Base-by-base conservation (phyloP, 805 yeast genomes). In the Candida patagonica region DNA sequence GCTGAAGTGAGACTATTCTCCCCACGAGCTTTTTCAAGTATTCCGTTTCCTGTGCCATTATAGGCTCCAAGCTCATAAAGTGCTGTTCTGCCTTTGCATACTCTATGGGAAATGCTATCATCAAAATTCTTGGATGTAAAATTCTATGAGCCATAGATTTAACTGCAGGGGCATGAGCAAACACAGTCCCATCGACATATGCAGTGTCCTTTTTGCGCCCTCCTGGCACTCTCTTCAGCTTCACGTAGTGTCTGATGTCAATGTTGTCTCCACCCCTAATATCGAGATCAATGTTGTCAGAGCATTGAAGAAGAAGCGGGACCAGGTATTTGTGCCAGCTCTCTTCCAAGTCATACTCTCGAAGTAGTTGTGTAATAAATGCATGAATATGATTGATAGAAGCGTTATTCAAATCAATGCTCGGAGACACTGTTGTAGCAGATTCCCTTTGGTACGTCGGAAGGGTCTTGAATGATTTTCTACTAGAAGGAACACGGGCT, bases 61-160 rank as follows among this genome's bases (percentile, higher is more conserved):
- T 79, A 1, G 94, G 82, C 42, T 85, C 82, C 41, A 88, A 64
- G 53, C 94, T 82, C 59, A 86, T 76, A 43, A 86, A 80, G 45
- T 78, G 84, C 48, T 81, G 86, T 2, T 46, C 52, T 30, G 75
- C 77, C 44, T 80, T 76, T 43, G 78, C 67, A 49, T 86, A 92
- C 54, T 88, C 97, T 20, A 92, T 63, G 0, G 96, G 96, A 52
- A 92, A 92, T 68, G 87, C 79, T 5, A 92, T 69, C 13, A 94
- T 66, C 43, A 89, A 76, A 29, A 92, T 81, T 40, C 78, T 72
- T 0, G 99, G 97, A 37, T 73, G 68, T 0, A 55, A 52, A 6
- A 94, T 66, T 19, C 57, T 54, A 5, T 74, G 58, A 0, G 86
- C 74, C 98, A 92, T 94, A 1, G 72, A 57, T 52, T 80, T 84